Percentiles rank a stretch among this genome's conserved stretches.
These are phyloP conservation scores for Pythium oligandrum DNA, from an alignment of 352 stramenopile genomes.

Conservation along the genomic window DNA sequence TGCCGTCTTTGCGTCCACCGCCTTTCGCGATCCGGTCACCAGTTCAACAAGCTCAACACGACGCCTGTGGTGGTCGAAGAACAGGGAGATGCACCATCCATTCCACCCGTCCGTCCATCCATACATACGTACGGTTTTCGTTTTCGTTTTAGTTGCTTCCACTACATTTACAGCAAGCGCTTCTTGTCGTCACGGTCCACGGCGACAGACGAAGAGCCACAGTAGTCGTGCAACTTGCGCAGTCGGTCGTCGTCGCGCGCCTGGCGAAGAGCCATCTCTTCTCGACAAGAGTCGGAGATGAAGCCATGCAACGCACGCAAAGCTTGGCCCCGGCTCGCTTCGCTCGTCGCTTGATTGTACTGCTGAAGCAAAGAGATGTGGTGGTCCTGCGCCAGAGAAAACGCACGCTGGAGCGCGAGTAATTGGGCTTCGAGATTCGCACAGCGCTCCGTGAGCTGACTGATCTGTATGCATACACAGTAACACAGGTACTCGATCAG, in stretches of 20 bases:
- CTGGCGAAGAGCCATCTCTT: slow-evolving; percentile 26
- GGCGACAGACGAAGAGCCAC: slow-evolving; percentile 53
- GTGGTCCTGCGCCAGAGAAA: slow-evolving; percentile 17
- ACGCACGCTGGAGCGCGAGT: slow-evolving; percentile 21
- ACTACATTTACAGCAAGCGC: slow-evolving; percentile 6
- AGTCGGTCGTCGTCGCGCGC: slow-evolving; percentile 23
- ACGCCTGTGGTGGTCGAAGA: too few species aligned
- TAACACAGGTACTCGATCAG: background rate
- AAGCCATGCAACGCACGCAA: slow-evolving; percentile 23
- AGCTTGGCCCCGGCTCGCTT: slow-evolving; percentile 17
- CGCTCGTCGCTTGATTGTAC: slow-evolving; percentile 16
- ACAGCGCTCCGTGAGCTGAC: slow-evolving; percentile 39
- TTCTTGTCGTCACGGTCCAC: slow-evolving; percentile 41
- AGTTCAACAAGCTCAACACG: too few species aligned
- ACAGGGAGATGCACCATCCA: too few species aligned
- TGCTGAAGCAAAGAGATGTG: slow-evolving; percentile 40
- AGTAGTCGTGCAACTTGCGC: slow-evolving; percentile 49
- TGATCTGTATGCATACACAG: slow-evolving; percentile 16
- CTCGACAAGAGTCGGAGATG: slow-evolving; percentile 19
- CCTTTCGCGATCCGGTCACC: too few species aligned
- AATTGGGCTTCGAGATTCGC: slow-evolving; percentile 32
- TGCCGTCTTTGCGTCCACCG: too few species aligned
- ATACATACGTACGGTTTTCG: too few species aligned
- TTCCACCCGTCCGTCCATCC: too few species aligned
- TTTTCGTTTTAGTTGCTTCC: too few species aligned